Base-by-base conservation (phyloP, 306 rosid species). In the Purshia tridentata region DNA sequence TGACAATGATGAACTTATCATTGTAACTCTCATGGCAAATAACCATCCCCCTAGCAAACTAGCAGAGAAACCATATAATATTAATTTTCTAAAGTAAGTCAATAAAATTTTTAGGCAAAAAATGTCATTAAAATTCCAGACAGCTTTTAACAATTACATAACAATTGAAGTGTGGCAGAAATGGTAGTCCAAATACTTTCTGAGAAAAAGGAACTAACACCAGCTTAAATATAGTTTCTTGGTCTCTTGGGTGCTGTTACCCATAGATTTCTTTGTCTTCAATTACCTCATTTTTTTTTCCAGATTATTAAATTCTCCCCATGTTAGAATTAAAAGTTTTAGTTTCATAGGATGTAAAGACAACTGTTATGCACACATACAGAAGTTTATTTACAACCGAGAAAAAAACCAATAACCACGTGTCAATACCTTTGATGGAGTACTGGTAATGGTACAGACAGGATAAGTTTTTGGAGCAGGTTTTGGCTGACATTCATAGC, bases 381-480 rank as follows among this genome's bases (percentile, higher is more conserved):
- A 29, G 50, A 19, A n/a, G 8, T 40, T 55, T 60, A 12, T 35
- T 15, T 10, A 37, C 14, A 1, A 13, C 3, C 73, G 45, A 58
- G 10, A 64, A 23, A 35, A n/a, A 48, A 72, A 37, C 11, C 5
- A 67, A 65, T n/a, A 65, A 73, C 11, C 1, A 71, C 11, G 22
- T 51, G 41, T 42, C 50, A 35, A 60, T 83, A 95, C 99, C 99
- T 95, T 95, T 22, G 99, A 91, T 46, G 99, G 99, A 58, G 99
- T 95, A 82, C 97, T 95, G 18, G 98, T 92, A 78, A 95, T 95
- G 14, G 99, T 95, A 74, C 99, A 95, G 74, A 92, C 99, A 63
- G 99, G 99, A 84, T 91, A 95, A 1, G 99, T 95, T 89, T 90
- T 95, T 7, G 99, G 98, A 44, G 98, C 96, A 13, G 93, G 99